Evolutionary conservation across 2,329 filamentous ascomycete genomes (phyloP).

Genomic region (Emmonsiellopsis sp.): DNA sequence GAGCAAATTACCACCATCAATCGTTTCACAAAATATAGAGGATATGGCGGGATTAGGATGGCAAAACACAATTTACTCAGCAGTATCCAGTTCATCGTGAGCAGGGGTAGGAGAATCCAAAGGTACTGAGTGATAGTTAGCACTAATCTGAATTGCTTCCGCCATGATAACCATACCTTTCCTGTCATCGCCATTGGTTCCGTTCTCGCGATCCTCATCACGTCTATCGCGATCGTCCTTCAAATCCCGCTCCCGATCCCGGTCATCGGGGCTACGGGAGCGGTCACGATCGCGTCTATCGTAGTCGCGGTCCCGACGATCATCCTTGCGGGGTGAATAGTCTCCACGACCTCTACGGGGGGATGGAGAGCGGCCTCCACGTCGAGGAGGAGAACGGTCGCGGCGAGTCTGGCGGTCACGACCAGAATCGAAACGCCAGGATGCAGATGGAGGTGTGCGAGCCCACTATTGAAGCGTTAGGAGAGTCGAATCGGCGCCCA

Average conservation of each 20-base stretch:
- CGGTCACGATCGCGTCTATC: conserved; percentile 65
- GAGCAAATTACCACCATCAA: conserved; percentile 3
- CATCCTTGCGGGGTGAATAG: conserved; percentile 82
- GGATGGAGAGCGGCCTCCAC: conserved; percentile 53
- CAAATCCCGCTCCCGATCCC: conserved; percentile 52
- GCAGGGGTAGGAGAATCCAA: conserved; percentile 71
- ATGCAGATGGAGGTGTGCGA: conserved; percentile 92
- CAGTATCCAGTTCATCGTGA: conserved; percentile 93
- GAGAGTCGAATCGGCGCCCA: not conserved
- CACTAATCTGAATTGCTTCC: not conserved
- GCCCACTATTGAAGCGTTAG: conserved; percentile 64
- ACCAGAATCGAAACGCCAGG: conserved; percentile 95
- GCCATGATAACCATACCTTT: conserved; percentile 55
- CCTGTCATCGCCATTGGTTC: conserved; percentile 75
- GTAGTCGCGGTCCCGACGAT: conserved; percentile 68
- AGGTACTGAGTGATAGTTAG: conserved; percentile 31
- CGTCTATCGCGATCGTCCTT: conserved; percentile 64
- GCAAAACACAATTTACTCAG: conserved; percentile 51
- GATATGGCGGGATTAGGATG: conserved; percentile 3
- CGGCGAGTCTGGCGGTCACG: conserved; percentile 52
- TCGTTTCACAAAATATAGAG: not conserved
- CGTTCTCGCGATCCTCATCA: conserved; percentile 63
- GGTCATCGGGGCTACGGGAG: conserved; percentile 59
- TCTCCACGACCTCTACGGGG: conserved; percentile 54
- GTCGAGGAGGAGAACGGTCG: conserved; percentile 68